Percentiles rank a stretch among this genome's conserved stretches.
Conservation (phyloP, 148 eudicot species). For the Persicaria maculosa region DNA sequence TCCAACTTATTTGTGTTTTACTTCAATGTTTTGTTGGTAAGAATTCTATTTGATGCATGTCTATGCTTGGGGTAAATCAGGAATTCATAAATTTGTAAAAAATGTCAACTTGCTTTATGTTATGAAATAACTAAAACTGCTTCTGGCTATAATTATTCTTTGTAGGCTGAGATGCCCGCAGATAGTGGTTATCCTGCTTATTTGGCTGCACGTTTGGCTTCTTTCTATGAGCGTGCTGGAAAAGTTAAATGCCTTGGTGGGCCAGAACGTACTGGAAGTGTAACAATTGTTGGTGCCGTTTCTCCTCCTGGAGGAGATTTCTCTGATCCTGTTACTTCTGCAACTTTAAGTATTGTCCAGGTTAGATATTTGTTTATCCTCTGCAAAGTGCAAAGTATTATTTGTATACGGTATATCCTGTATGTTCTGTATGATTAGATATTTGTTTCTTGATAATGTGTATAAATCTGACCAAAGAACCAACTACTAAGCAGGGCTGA, state of each 20-base stretch:
- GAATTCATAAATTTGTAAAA: not conserved
- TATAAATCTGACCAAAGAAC: not conserved
- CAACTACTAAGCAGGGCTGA: not conserved
- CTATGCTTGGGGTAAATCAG: not conserved
- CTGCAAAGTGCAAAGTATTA: not conserved
- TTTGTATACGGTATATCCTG: not conserved
- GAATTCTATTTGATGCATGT: not conserved
- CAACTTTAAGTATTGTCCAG: constrained; percentile 97
- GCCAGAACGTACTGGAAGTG: constrained; percentile 97
- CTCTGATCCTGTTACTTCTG: constrained; percentile 99
- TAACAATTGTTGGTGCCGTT: constrained; percentile 98
- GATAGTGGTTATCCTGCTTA: constrained; percentile 99
- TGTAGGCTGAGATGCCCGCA: constrained; percentile 99
- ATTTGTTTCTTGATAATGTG: not conserved
- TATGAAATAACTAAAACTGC: constrained; percentile 2
- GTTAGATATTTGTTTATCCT: constrained; percentile 27
- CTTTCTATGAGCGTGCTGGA: constrained; percentile 99
- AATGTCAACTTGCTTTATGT: not conserved
- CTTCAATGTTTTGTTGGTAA: not conserved
- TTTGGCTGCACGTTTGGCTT: constrained; percentile 97
- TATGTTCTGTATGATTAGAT: not conserved
- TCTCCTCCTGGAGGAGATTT: constrained; percentile 99
- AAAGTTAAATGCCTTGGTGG: constrained; percentile 98
- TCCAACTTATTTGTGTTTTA: not conserved
- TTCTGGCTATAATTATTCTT: not conserved